phyloP scores from a whole-genome alignment of 2,329 filamentous ascomycete species.

The Trichoderma lentiforme region DNA sequence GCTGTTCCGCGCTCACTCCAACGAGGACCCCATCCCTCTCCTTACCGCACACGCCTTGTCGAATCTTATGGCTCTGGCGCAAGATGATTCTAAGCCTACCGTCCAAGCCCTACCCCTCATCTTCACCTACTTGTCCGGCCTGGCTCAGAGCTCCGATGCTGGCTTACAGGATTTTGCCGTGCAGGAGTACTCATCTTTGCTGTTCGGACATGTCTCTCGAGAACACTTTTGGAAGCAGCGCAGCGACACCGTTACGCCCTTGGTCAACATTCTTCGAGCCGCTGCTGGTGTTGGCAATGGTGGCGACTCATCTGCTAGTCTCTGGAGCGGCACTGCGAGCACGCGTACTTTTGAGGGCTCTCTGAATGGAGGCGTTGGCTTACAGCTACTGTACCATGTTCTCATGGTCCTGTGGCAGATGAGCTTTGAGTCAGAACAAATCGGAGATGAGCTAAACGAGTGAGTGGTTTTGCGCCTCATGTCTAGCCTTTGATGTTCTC shows the following conservation, averaged over 20 bases:
- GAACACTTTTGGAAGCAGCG: conserved; percentile 88
- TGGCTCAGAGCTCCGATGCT: conserved; percentile 81
- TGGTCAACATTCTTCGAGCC: conserved; percentile 77
- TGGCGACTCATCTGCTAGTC: conserved; percentile 55
- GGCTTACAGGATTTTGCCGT: conserved; percentile 95
- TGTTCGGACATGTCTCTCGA: conserved; percentile 71
- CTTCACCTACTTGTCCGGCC: conserved; percentile 78
- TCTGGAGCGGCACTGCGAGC: conserved; percentile 57
- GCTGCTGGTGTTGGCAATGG: conserved; percentile 71
- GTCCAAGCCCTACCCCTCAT: conserved; percentile 76
- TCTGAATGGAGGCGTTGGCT: conserved; percentile 76
- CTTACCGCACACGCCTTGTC: conserved; percentile 86
- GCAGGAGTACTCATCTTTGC: conserved; percentile 80
- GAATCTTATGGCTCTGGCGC: conserved; percentile 67
- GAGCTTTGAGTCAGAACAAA: conserved; percentile 80
- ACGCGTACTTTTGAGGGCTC: conserved; percentile 59
- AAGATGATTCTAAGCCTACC: conserved; percentile 62
- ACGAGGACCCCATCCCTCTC: conserved; percentile 78
- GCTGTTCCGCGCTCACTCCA: conserved; percentile 74
- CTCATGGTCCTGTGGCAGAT: conserved; percentile 94
- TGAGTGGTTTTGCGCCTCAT: conserved; percentile 43
- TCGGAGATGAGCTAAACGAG: conserved; percentile 78
- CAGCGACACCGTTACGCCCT: conserved; percentile 76
- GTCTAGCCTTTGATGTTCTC: not conserved
- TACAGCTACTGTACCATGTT: conserved; percentile 92